Conservation (phyloP, 129 eudicot species). For the Rutidosis leptorrhynchoides region DNA sequence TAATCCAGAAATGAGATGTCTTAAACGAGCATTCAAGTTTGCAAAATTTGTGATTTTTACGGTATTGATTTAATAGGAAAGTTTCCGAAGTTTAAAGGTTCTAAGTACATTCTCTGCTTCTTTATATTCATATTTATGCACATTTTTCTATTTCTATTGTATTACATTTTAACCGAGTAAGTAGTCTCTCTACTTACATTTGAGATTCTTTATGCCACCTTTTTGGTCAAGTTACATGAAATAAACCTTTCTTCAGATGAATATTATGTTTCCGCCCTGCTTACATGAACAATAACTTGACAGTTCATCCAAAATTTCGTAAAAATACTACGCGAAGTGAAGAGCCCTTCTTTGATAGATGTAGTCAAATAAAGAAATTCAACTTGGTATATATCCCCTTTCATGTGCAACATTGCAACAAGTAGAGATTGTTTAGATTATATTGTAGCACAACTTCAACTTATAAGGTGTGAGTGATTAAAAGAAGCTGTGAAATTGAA, state of each 20-base stretch:
- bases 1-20: no score
- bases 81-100: no score
- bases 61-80: no score
- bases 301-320: not conserved
- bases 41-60: no score
- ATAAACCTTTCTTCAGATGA: not conserved
- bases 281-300: not conserved
- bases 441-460: constrained; percentile 10
- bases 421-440: not conserved
- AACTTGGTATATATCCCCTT: constrained; percentile 5
- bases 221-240: not conserved
- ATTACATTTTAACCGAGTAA: no score
- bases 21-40: no score
- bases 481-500: not conserved
- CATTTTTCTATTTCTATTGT: no score
- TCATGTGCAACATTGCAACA: constrained; percentile 5
- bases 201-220: not conserved
- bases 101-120: no score
- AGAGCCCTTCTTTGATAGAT: not conserved
- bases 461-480: not conserved
- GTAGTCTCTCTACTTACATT: no score
- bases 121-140: no score
- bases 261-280: not conserved
- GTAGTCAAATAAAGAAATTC: not conserved
- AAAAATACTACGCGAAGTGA: not conserved